Evolutionary conservation across 179 eudicot genomes (phyloP).

Genomic region (Silene vulgaris): DNA sequence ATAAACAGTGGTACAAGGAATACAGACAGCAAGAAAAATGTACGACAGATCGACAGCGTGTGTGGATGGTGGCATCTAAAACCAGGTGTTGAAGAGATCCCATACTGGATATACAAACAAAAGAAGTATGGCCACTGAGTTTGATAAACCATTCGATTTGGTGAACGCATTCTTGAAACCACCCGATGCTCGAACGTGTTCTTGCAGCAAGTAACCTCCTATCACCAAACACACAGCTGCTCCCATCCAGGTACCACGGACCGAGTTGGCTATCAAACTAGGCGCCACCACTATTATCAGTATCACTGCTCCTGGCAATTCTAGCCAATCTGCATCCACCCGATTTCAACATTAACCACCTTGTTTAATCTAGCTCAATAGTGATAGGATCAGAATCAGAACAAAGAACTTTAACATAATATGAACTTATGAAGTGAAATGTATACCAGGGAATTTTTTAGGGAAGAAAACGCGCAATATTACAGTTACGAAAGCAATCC

Average conservation of each 20-base stretch:
- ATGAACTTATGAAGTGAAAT: not conserved
- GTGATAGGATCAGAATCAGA: no score
- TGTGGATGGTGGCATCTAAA: slow-evolving; percentile 28
- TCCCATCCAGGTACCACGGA: slow-evolving; percentile 44
- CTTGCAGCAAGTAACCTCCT: slow-evolving; percentile 68
- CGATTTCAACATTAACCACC: not conserved
- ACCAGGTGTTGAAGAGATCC: slow-evolving; percentile 37
- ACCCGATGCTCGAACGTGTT: slow-evolving; percentile 86
- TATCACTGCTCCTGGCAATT: slow-evolving; percentile 64
- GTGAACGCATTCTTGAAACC: slow-evolving; percentile 91
- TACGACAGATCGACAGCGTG: not conserved
- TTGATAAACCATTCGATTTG: slow-evolving; percentile 59
- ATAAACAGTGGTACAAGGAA: slow-evolving; percentile 7
- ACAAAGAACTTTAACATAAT: not conserved
- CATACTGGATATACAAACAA: slow-evolving; percentile 74
- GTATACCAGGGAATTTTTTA: slow-evolving; percentile 47
- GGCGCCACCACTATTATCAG: slow-evolving; percentile 79
- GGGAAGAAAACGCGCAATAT: slow-evolving; percentile 76
- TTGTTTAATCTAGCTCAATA: not conserved
- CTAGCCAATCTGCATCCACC: slow-evolving; percentile 62
- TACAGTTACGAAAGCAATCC: slow-evolving; percentile 75
- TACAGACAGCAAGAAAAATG: not conserved
- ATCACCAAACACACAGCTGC: slow-evolving; percentile 52
- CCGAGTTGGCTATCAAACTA: slow-evolving; percentile 41
- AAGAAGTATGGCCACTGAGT: slow-evolving; percentile 61